Base-by-base conservation (phyloP, 73 alveolate genomes). In the Paramecium sexaurelia region DNA sequence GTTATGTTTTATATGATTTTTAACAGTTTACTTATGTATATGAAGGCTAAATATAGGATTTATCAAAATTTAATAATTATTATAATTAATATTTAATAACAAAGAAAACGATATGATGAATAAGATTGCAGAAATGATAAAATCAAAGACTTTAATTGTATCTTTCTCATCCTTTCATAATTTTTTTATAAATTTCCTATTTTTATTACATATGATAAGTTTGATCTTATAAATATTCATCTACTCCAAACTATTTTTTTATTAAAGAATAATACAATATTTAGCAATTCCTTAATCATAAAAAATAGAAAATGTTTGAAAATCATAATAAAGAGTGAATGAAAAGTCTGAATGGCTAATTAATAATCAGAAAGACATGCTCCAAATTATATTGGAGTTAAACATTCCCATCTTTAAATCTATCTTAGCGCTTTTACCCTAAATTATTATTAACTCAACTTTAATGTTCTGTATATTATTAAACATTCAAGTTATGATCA, bases 401-500 rank as follows among this genome's bases (percentile, higher is more conserved):
- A 4, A 10, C 87, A 73, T 36, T 73, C 87, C 35, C 87, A 61
- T 33, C 87, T 33, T 73, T 9, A 33, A 35, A 37, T 73, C 87
- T 13, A 73, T 66, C 5, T 73, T 73, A 8, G 10, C 24, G 9
- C 67, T 66, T 41, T 73, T 66, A 13, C 36, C 33, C 6, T 73
- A 36, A 13, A 73, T 73, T 3, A 35, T 35, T 73, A 33, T 73
- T 20, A 73, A 6, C 11, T 73, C 6, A 24, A 29, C 67, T 41
- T 73, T 73, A n/a, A 73, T 73, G 33, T 73, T 73, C 22, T 32
- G 17, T 35, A 73, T 73, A 37, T 11, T 15, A 8, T 66, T 73
- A 73, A 13, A 37, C 7, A 15, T 66, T 73, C 87, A 32, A 66
- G 66, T 35, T 32, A n/a, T 73, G 3, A 4, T 1, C 32, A 73